Percentiles rank a stretch among this genome's conserved stretches.
Evolutionary conservation across 2,329 filamentous ascomycete species (phyloP).

Genomic region (Colletotrichum noveboracense): DNA sequence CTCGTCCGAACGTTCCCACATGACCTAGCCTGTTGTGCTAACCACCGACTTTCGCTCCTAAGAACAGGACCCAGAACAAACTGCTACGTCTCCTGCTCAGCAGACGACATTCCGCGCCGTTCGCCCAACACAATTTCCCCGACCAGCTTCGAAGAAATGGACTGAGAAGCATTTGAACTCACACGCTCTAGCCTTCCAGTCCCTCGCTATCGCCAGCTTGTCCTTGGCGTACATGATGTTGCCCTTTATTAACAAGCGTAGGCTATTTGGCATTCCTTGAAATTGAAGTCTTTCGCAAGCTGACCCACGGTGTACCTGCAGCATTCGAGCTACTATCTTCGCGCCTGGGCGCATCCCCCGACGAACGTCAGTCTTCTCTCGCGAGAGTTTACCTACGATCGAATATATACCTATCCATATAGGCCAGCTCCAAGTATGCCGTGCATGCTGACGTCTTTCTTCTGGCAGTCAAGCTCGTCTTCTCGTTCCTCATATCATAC

Average conservation of each 20-base stretch:
- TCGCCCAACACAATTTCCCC: too few species aligned
- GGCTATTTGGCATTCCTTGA: neutral
- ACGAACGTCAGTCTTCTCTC: slow-evolving; percentile 45
- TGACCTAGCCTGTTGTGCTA: neutral
- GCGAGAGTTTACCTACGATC: slow-evolving; percentile 30
- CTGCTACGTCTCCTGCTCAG: neutral
- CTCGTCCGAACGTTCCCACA: neutral
- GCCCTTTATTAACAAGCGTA: slow-evolving; percentile 32
- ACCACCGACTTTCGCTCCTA: neutral
- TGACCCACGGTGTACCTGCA: slow-evolving; percentile 24
- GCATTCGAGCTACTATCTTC: slow-evolving; percentile 49
- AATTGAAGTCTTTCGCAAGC: neutral
- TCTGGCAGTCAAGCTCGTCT: slow-evolving; percentile 84
- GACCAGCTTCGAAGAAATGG: neutral
- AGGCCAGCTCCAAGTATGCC: neutral
- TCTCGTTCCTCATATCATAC: slow-evolving; percentile 89
- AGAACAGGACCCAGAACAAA: neutral
- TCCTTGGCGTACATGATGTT: slow-evolving; percentile 26
- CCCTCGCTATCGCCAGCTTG: neutral
- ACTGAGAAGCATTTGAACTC: neutral
- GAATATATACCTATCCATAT: slow-evolving; percentile 23
- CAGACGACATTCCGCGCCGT: neutral
- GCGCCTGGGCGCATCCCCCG: slow-evolving; percentile 47
- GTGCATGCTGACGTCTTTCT: neutral
- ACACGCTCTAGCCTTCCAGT: neutral